Evolutionary conservation across 441 rosid species (phyloP), one percentile per base, ranked within the genome.

Genomic region (Codiaeum variegatum): DNA sequence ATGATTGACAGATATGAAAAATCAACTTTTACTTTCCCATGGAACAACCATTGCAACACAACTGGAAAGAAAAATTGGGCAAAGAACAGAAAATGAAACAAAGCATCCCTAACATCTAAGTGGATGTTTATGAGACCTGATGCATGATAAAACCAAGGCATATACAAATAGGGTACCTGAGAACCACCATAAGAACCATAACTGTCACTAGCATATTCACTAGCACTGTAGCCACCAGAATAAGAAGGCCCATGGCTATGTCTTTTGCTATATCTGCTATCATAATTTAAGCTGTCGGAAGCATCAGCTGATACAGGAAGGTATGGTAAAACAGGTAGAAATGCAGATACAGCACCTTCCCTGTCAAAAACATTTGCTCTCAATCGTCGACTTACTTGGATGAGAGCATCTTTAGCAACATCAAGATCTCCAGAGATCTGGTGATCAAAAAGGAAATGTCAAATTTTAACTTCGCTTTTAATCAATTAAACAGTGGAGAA

Each of bases 351-450:
- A 66, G 93, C 89, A 73, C 94, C 88, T 81, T 93, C 99, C 82
- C 96, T 79, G 62, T 93, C 97, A 83, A 93, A 96, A 68, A 87
- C 66, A 71, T 96, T 96, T 59, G 96, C 97, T 80, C 98, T 93
- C 77, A 96, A 78, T 64, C 97, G 86, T 21, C 85, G 85, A 61
- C 91, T 83, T 74, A 93, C 79, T 80, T 89, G 96, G 55, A 91
- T 72, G 40, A 96, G 94, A 83, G 99, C 99, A 76, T 91, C 98
- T 85, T 91, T 93, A 73, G 96, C 98, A 76, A 86, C 85, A 79
- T 93, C 98, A 84, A 91, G 91, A 72, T 91, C 95, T 75, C 99
- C 99, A 76, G 94, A 78, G 11, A 96, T 93, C 99, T 96, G 82
- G 78, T 65, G 62, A 77, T 28, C 18, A 78, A 54, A 81, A 60